Percentiles rank a stretch among this genome's conserved stretches.
These are phyloP conservation scores for Penicillium sclerotiorum DNA, from an alignment of 2,329 filamentous ascomycete genomes.

Conservation along the genomic window DNA sequence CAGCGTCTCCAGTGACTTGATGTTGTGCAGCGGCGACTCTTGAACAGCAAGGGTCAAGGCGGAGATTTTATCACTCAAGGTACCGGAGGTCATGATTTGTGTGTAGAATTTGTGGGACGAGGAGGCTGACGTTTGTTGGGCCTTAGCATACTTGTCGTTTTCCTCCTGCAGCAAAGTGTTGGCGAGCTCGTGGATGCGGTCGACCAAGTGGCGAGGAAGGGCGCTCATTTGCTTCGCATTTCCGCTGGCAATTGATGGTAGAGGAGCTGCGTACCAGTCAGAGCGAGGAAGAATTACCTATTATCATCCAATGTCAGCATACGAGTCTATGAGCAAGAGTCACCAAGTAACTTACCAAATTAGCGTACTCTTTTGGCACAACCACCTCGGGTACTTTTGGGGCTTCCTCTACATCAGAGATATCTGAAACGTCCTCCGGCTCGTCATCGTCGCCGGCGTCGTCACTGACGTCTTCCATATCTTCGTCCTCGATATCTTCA, in stretches of 20 bases:
- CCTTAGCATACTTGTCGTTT: constrained; percentile 71
- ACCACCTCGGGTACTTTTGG: constrained; percentile 23
- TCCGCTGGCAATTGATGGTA: constrained; percentile 55
- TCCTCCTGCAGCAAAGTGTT: constrained; percentile 76
- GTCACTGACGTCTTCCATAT: constrained; percentile 31
- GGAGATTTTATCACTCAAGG: constrained; percentile 93
- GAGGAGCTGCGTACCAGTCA: constrained; percentile 66
- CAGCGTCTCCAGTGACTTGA: constrained; percentile 83
- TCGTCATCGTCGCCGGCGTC: constrained; percentile 12
- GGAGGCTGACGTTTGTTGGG: constrained; percentile 71
- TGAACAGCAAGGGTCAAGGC: constrained; percentile 92
- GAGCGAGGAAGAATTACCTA: constrained; percentile 64
- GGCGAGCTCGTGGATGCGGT: constrained; percentile 67
- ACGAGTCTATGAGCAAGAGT: constrained; percentile 1
- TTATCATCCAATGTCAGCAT: constrained; percentile 20
- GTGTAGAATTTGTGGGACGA: constrained; percentile 95
- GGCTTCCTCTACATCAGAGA: constrained; percentile 32
- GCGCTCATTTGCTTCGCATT: constrained; percentile 47
- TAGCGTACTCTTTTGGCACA: constrained; percentile 41
- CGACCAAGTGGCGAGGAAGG: constrained; percentile 56
- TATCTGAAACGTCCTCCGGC: constrained; percentile 31
- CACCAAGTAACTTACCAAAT: constrained; percentile 34
- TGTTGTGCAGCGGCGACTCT: constrained; percentile 92
- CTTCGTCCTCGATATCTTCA: constrained; percentile 32
- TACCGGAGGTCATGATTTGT: constrained; percentile 95